Percentiles rank a stretch among this genome's conserved stretches.
Evolutionary conservation across 2,329 filamentous ascomycete species (phyloP).

Genomic region (Colletotrichum echinochloae): DNA sequence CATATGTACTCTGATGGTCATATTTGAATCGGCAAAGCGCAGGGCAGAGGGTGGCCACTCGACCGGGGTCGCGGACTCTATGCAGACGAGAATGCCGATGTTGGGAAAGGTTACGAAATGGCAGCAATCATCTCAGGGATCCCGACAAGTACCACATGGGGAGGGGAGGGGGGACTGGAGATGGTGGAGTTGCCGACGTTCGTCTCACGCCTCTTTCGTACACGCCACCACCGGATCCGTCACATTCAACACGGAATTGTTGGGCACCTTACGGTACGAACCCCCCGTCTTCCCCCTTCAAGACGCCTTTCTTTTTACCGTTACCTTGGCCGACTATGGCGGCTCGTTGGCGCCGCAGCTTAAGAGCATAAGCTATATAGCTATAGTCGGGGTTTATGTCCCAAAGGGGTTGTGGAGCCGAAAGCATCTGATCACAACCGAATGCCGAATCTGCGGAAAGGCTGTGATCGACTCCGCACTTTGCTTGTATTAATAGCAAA

Average conservation of each 20-base stretch:
- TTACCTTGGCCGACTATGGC: conserved; percentile 12
- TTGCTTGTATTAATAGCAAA: conserved; percentile 29
- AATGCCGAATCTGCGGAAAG: conserved; percentile 39
- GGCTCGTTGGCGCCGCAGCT: conserved; percentile 13
- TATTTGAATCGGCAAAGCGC: neutral
- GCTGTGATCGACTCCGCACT: conserved; percentile 35
- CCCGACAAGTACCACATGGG: conserved; percentile 9
- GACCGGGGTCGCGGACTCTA: neutral
- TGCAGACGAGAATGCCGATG: conserved; percentile 12
- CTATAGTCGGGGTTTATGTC: conserved; percentile 27
- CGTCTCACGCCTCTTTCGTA: conserved; percentile 17
- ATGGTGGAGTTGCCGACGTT: conserved; percentile 23
- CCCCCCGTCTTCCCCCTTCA: conserved; percentile 8
- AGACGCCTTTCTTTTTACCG: conserved; percentile 13
- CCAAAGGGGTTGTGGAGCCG: conserved; percentile 37
- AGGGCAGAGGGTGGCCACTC: conserved; percentile 7
- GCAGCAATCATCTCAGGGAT: conserved; percentile 5
- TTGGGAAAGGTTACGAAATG: conserved; percentile 8
- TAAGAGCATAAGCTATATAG: conserved; percentile 28
- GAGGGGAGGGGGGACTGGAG: conserved; percentile 6
- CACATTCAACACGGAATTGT: conserved; percentile 1
- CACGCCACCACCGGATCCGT: conserved; percentile 12
- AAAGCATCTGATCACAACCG: conserved; percentile 37
- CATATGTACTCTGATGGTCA: neutral
- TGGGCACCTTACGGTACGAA: conserved; percentile 7